Conservation (phyloP, 106 monocot genomes). For the Phalaenopsis aphrodite region DNA sequence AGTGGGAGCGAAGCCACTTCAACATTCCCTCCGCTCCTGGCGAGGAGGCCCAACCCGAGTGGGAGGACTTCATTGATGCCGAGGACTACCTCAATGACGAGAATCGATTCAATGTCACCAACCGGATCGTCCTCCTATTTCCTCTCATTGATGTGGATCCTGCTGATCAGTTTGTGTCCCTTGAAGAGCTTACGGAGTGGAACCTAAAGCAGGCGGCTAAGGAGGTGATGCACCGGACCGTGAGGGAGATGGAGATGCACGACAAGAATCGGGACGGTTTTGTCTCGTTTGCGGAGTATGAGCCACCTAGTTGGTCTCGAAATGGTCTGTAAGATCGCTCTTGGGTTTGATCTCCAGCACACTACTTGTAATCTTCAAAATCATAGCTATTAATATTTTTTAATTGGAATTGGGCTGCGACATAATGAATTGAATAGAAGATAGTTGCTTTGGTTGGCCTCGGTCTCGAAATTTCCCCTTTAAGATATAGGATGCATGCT, state of each 20-base stretch:
- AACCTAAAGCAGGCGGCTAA: constrained; percentile 48
- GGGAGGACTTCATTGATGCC: constrained; percentile 83
- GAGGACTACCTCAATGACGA: constrained; percentile 91
- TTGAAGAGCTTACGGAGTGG: constrained; percentile 71
- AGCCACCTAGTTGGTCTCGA: constrained; percentile 45
- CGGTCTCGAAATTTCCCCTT: not conserved
- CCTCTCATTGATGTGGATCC: constrained; percentile 66
- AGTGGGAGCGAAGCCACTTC: constrained; percentile 71
- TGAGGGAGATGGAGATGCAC: constrained; percentile 70
- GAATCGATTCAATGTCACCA: constrained; percentile 68
- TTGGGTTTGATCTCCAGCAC: not conserved
- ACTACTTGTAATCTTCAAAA: not conserved
- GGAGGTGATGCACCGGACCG: constrained; percentile 63
- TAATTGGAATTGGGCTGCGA: not conserved
- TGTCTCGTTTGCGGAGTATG: constrained; percentile 65
- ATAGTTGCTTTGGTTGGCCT: not conserved
- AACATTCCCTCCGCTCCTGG: constrained; percentile 35
- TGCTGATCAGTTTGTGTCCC: constrained; percentile 45
- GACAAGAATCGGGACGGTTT: constrained; percentile 81
- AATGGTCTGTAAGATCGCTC: constrained; percentile 1
- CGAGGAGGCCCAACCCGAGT: constrained; percentile 70
- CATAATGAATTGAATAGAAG: not conserved
- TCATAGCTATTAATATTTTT: not conserved
- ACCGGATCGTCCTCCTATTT: constrained; percentile 56
- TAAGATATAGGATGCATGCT: no score